Base-by-base conservation (phyloP, 2,329 filamentous ascomycete species). In the Calonectria montana region DNA sequence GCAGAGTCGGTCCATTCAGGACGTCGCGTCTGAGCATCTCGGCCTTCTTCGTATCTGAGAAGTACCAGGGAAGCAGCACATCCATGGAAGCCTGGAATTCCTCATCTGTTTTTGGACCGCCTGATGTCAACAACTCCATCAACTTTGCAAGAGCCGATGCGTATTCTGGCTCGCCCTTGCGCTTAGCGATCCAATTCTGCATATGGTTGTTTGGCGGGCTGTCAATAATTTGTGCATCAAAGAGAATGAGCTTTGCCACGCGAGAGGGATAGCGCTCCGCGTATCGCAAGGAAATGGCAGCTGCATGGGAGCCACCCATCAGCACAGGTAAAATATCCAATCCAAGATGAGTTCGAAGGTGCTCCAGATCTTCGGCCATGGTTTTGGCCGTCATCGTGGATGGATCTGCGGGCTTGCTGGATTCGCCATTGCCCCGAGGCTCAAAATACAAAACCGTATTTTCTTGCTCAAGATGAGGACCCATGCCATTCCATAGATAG, bases 401-500 rank as follows among this genome's bases (percentile, higher is more conserved):
- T 25, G 57, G 18, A 61, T 61, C 67, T 18, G 29, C 27, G 4
- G 67, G 67, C 41, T 59, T 59, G 48, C 61, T 59, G 3, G 67
- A 69, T 13, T 39, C 25, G 2, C 67, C 67, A 37, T 65, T 65
- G 39, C 67, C 67, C 18, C 67, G 48, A 12, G 67, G 67, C 23
- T 65, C 61, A 15, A 69, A 65, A 47, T 69, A 69, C 21, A 69
- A 12, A 9, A 69, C 61, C 7, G 27, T 69, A 10, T 65, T 57
- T 12, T 65, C 39, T 10, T 65, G 25, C 21, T 65, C 61, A 21
- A 59, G 48, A 23, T 65, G 67, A 21, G 67, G 39, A 10, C 67
- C 67, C 29, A 59, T 39, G 41, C 61, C 67, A 23, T 69, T 65
- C 61, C 67, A 65, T 21, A 69, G 50, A 37, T 69, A 69, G 21